These are phyloP conservation scores for Aspergillus conjunctus DNA, from an alignment of 495 filamentous ascomycete genomes.

Conservation along the genomic window DNA sequence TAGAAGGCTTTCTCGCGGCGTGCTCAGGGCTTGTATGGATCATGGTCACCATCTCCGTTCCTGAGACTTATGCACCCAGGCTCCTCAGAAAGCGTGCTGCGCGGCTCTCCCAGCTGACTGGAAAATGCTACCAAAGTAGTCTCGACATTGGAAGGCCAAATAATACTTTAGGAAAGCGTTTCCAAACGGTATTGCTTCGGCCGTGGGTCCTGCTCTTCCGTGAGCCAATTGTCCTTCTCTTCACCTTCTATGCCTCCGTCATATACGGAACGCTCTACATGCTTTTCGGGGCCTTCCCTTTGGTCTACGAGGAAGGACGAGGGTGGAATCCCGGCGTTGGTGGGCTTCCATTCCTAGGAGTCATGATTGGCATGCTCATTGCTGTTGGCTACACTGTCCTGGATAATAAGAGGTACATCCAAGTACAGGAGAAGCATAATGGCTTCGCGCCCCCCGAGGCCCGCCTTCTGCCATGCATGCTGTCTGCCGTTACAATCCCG, in stretches of 20 bases:
- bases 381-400: constrained; percentile 40
- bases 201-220: constrained; percentile 31
- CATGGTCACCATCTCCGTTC: constrained; percentile 51
- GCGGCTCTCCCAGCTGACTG: constrained; percentile 42
- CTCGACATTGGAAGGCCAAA: constrained; percentile 25
- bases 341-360: constrained; percentile 69
- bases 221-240: constrained; percentile 32
- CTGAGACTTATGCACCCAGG: constrained; percentile 66
- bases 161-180: background rate
- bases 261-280: constrained; percentile 70
- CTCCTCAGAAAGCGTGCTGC: constrained; percentile 34
- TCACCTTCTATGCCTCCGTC: constrained; percentile 63
- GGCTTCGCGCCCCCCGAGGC: constrained; percentile 33
- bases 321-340: constrained; percentile 63
- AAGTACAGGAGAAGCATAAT: constrained; percentile 32
- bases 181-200: constrained; percentile 28
- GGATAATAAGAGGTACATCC: constrained; percentile 31
- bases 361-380: constrained; percentile 68
- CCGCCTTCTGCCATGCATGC: constrained; percentile 31
- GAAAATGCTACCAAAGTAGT: constrained; percentile 43
- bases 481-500: constrained; percentile 30
- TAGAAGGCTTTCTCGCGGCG: constrained; percentile 46
- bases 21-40: constrained; percentile 45
- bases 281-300: constrained; percentile 67
- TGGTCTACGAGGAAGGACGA: constrained; percentile 66